Percentiles rank a stretch among this genome's conserved stretches.
Evolutionary conservation across 768 basidiomycete species (phyloP).

Genomic region (Mrakia blollopis): DNA sequence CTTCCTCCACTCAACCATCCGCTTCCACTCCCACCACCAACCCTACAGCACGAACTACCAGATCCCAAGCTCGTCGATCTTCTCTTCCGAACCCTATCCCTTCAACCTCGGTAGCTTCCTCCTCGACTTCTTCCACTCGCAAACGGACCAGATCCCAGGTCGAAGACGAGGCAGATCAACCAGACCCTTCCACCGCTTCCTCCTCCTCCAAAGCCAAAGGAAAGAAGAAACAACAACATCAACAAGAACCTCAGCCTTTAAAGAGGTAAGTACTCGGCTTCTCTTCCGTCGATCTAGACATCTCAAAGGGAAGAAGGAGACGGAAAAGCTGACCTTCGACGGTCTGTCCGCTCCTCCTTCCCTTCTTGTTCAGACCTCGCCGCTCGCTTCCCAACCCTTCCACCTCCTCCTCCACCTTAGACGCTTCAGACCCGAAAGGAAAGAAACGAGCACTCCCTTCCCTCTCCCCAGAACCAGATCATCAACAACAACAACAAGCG

Average conservation of each 20-base stretch:
- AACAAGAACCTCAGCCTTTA: background rate
- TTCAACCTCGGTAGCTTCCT: background rate
- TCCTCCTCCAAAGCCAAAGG: constrained; percentile 13
- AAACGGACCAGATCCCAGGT: constrained; percentile 16
- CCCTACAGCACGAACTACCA: constrained; percentile 15
- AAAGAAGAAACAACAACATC: constrained; percentile 6
- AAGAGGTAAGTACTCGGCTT: constrained; percentile 19
- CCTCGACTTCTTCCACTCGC: background rate
- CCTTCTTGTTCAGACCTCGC: constrained; percentile 27
- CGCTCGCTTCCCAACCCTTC: constrained; percentile 19
- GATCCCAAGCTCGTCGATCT: constrained; percentile 13
- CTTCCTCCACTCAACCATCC: background rate
- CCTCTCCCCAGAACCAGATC: constrained; percentile 18
- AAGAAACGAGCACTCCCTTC: constrained; percentile 20
- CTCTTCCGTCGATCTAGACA: background rate
- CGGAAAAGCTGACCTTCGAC: background rate
- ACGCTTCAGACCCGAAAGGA: constrained; percentile 23
- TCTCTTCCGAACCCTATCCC: constrained; percentile 10
- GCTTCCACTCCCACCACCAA: background rate
- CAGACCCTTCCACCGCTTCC: constrained; percentile 4
- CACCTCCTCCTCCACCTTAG: background rate
- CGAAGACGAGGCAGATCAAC: constrained; percentile 6
- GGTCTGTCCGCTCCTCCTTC: background rate
- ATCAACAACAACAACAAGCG: background rate
- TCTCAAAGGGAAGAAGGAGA: background rate